These are phyloP conservation scores for Geranium brycei DNA, from an alignment of 345 rosid genomes.

Conservation along the genomic window DNA sequence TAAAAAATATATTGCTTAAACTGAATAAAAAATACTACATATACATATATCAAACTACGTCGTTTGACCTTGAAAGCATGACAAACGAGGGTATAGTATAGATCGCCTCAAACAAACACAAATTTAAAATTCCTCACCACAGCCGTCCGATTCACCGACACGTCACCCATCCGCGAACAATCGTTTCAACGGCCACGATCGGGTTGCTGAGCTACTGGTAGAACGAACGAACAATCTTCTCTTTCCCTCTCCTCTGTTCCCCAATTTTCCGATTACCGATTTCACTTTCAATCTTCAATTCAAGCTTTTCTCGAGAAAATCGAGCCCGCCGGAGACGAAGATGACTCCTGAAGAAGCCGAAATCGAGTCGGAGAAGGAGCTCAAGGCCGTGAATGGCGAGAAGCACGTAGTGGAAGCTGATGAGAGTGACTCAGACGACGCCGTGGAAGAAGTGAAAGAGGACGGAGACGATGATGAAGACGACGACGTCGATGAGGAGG, in stretches of 20 bases:
- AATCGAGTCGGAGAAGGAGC: slow-evolving; percentile 6
- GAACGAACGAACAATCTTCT: slow-evolving; percentile 6
- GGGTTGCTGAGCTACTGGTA: not conserved
- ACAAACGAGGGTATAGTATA: not conserved
- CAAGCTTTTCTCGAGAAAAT: slow-evolving; percentile 5
- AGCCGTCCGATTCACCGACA: slow-evolving; percentile 13
- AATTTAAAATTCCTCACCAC: not conserved
- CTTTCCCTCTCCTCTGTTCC: not conserved
- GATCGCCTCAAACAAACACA: slow-evolving; percentile 3
- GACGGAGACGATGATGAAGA: slow-evolving; percentile 5
- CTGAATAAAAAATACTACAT: too few relatives aligned
- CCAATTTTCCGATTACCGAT: not conserved
- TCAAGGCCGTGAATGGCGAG: slow-evolving; percentile 3
- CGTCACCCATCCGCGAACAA: slow-evolving; percentile 15
- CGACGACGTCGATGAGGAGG: slow-evolving; percentile 7
- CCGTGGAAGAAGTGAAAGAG: not conserved
- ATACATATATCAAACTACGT: not conserved
- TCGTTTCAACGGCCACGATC: slow-evolving; percentile 10
- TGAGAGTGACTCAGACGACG: slow-evolving; percentile 7
- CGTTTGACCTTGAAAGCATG: not conserved
- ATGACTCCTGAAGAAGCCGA: slow-evolving; percentile 8
- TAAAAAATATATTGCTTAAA: too few relatives aligned
- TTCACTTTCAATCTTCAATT: slow-evolving; percentile 2
- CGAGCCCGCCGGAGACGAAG: slow-evolving; percentile 5
- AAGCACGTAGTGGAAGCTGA: slow-evolving; percentile 8